Evolutionary conservation across 163 green algal species (phyloP).

Genomic region (Scenedesmus sp.): DNA sequence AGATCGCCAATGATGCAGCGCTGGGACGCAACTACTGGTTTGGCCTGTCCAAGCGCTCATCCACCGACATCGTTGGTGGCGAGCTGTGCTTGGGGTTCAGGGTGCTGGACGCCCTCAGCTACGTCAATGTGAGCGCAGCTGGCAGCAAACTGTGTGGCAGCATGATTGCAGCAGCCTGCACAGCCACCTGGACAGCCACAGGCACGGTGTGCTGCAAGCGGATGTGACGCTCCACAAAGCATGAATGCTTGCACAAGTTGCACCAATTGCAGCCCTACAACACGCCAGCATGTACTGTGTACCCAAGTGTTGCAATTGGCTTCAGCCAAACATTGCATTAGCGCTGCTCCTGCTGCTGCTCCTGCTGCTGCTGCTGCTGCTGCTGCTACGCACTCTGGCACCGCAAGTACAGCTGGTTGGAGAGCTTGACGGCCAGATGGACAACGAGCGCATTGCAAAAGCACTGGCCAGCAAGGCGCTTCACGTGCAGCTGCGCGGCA

Average conservation of each 20-base stretch:
- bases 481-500: slow-evolving; percentile 45
- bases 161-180: background rate
- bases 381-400: background rate
- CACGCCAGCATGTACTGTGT: no score
- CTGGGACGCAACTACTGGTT: slow-evolving; percentile 47
- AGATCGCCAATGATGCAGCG: slow-evolving; percentile 31
- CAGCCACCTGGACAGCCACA: background rate
- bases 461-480: slow-evolving; percentile 1
- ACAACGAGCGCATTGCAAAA: slow-evolving; percentile 13
- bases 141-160: no score
- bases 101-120: slow-evolving; percentile 20
- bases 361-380: background rate
- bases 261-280: no score
- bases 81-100: slow-evolving; percentile 51
- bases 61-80: slow-evolving; percentile 47
- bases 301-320: no score
- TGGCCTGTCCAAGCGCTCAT: slow-evolving; percentile 28
- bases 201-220: background rate
- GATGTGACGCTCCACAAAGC: no score
- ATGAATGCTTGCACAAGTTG: background rate
- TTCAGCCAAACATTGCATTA: background rate
- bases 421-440: slow-evolving; percentile 37
- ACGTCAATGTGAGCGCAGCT: background rate
- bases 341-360: background rate
- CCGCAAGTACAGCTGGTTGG: slow-evolving; percentile 7